Evolutionary conservation across 2,329 filamentous ascomycete species (phyloP).

Genomic region (Saccharata proteae): DNA sequence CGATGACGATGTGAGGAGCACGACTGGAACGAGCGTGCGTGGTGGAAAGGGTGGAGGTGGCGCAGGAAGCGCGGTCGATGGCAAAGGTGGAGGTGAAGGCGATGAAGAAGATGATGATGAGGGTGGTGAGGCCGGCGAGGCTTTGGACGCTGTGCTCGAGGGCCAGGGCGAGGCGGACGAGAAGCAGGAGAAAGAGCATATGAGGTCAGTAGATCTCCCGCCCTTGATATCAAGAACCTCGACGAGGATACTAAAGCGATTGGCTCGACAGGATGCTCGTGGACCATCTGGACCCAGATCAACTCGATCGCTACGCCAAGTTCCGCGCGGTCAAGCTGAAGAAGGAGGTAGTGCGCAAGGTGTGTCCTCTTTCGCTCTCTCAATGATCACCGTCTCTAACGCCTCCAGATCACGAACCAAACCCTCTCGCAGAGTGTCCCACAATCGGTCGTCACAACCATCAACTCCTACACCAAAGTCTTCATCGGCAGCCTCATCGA

Average conservation of each 20-base stretch:
- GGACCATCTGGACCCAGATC: slow-evolving; percentile 51
- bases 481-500: slow-evolving; percentile 69
- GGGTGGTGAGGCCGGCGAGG: slow-evolving; percentile 33
- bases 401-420: slow-evolving; percentile 56
- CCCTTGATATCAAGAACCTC: too few species aligned
- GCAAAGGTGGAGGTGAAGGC: slow-evolving; percentile 43
- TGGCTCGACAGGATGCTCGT: slow-evolving; percentile 40
- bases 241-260: too few species aligned
- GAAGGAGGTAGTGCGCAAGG: slow-evolving; percentile 56
- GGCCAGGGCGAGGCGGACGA: slow-evolving; percentile 46
- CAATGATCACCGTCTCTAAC: background rate
- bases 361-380: slow-evolving; percentile 22
- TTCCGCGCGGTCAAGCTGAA: slow-evolving; percentile 59
- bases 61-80: slow-evolving; percentile 20
- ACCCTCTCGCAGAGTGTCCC: slow-evolving; percentile 71
- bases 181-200: slow-evolving; percentile 56
- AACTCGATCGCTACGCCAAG: slow-evolving; percentile 57
- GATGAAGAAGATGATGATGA: slow-evolving; percentile 48
- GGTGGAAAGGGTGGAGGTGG: slow-evolving; percentile 14
- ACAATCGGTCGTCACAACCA: slow-evolving; percentile 59
- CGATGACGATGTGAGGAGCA: slow-evolving; percentile 19
- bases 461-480: slow-evolving; percentile 63
- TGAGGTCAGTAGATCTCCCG: slow-evolving; percentile 27
- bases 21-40: slow-evolving; percentile 24
- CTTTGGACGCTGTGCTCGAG: slow-evolving; percentile 36